Base-by-base conservation (phyloP, 768 basidiomycete genomes). In the Rhizopogon roseolus region DNA sequence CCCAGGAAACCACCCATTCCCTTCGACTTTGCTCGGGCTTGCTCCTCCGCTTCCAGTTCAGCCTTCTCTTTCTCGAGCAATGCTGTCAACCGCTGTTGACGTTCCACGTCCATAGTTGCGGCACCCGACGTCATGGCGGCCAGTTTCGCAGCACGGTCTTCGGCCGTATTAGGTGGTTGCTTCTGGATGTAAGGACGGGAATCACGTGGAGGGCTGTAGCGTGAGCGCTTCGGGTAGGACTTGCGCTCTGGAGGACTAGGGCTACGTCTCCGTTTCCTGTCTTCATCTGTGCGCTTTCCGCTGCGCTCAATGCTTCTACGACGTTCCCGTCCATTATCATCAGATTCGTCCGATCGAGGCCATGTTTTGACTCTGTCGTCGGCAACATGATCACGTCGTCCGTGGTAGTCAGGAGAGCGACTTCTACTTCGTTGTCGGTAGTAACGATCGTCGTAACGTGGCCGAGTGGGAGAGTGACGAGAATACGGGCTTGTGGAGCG, bases 51-150 rank as follows among this genome's bases (percentile, higher is more conserved):
- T 60, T 84, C 92, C 6, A 83, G 64, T 59, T 93, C 88, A 17
- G 80, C 85, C 63, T 85, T 88, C 67, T 97, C 93, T 65, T 83
- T 82, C 65, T 83, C 84, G 27, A 92, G 72, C 52, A 92, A 66
- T 16, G 76, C 73, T 3, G 82, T 75, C 9, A 98, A 73, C 19
- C 89, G 82, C 57, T 84, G 81, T 55, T 87, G 81, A 25, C 95
- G 84, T 42, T 93, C 85, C 0, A 69, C 67, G 43, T 81, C 79
- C 73, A 93, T 77, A 7, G 69, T 67, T n/a, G 74, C 67, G 1
- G 96, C 96, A 54, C 86, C 82, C 2, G 78, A 71, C 22, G 85
- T 71, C 96, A 98, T 98, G 5, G 93, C 88, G 0, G 92, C 95
- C 28, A 98, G 75, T n/a, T 90, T 85, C 27, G 90, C 88, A 3